Percentiles rank a stretch among this genome's conserved stretches.
Conservation (phyloP, 805 yeast species). For the Hermanozyma aechmeae region DNA sequence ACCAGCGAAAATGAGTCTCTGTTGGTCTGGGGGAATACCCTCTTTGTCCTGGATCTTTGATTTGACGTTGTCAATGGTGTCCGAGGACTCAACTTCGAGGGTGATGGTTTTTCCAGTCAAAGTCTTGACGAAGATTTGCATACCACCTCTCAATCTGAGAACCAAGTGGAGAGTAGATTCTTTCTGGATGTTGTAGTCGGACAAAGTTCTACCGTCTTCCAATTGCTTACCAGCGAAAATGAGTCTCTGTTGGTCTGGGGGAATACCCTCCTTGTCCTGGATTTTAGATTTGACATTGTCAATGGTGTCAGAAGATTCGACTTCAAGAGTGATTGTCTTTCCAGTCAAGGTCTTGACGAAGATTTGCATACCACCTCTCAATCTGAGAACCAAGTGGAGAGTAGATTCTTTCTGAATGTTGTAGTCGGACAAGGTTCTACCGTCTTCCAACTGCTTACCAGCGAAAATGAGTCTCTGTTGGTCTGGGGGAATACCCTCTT, state of each 20-base stretch:
- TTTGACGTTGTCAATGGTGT: constrained; percentile 37
- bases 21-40: constrained; percentile 97
- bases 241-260: constrained; percentile 37
- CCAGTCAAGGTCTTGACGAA: constrained; percentile 47
- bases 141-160: constrained; percentile 39
- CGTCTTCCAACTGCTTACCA: constrained; percentile 4
- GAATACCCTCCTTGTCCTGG: constrained; percentile 35
- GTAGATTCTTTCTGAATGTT: constrained; percentile 84
- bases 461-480: constrained; percentile 3
- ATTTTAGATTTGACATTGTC: constrained; percentile 65
- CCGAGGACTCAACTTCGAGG: constrained; percentile 5
- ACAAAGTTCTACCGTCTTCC: constrained; percentile 29
- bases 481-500: constrained; percentile 10
- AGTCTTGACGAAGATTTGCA: constrained; percentile 37
- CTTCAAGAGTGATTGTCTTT: constrained; percentile 79
- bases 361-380: constrained; percentile 78
- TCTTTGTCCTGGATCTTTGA: constrained; percentile 95
- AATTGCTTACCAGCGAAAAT: constrained; percentile 40
- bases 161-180: constrained; percentile 27
- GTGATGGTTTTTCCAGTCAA: constrained; percentile 18
- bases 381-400: constrained; percentile 89
- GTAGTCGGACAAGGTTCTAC: constrained; percentile 4
- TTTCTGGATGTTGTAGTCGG: constrained; percentile 36
- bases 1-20: constrained; percentile 95
- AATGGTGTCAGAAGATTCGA: constrained; percentile 94